Base-by-base conservation (phyloP, 73 alveolate genomes). In the Paramecium caudatum region DNA sequence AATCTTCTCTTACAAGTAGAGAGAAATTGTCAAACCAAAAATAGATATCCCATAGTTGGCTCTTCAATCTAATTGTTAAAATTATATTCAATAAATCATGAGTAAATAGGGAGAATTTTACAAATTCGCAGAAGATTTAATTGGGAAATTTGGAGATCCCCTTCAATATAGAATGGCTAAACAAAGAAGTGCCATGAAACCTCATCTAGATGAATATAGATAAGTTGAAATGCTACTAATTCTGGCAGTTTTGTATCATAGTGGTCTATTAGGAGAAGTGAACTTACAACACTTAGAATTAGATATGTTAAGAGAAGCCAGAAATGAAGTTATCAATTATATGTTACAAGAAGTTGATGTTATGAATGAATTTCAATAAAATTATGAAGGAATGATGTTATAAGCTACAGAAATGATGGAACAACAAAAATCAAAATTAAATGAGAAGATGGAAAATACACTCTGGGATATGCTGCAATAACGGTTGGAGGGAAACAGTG, bases 31-130 rank as follows among this genome's bases (percentile, higher is more conserved):
- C 10, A 27, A 43, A 30, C 34, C n/a, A 5, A n/a, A 47, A 25
- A 47, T 34, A 1, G 61, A 82, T 45, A 27, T 48, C 32, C 6
- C 17, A 23, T 30, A 82, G 13, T 39, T 49, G 5, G 47, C 81
- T 6, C 16, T 25, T 45, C 47, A 27, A 17, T 82, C 36, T 45
- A 82, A 82, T 49, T 62, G 82, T 16, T 62, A 46, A 33, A 82
- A 63, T 34, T 46, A 62, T 37, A 4, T 86, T 17, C 48, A 43
- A 2, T 65, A 61, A 23, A 86, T 86, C 16, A 7, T 47, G 25
- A 80, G 65, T 2, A 63, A 86, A 65, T 17, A 86, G 41, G 93
- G 93, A 23, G 93, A 86, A 34, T 63, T 86, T 10, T 86, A 62
- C 34, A 63, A 36, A 33, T 69, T 86, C 23, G 48, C 34, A 41